Evolutionary conservation across 345 rosid species (phyloP).

Genomic region (Linum tenue): DNA sequence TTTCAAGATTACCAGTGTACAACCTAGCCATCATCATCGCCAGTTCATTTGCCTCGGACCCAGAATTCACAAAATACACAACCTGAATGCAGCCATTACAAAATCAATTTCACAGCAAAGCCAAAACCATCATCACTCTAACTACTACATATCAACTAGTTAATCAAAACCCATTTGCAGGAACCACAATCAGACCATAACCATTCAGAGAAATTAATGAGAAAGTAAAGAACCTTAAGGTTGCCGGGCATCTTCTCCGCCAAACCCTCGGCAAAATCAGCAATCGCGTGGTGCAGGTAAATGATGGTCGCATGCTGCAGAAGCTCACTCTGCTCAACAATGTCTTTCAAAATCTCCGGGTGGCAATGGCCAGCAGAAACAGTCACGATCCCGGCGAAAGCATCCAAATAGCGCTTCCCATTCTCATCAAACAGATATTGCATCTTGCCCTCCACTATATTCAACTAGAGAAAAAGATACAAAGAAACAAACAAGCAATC

Average conservation of each 20-base stretch:
- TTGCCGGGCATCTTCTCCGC: conserved; percentile 90
- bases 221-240: conserved; percentile 44
- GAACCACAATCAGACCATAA: neutral
- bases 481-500: neutral
- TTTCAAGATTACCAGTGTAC: conserved; percentile 36
- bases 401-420: conserved; percentile 72
- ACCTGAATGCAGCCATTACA: conserved; percentile 37
- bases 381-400: conserved; percentile 85
- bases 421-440: conserved; percentile 82
- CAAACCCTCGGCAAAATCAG: conserved; percentile 83
- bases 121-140: too few species aligned
- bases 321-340: conserved; percentile 66
- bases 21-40: conserved; percentile 97
- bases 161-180: neutral
- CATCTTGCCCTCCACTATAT: conserved; percentile 97
- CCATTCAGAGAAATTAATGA: neutral
- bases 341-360: conserved; percentile 62
- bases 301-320: conserved; percentile 89
- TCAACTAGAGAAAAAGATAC: conserved; percentile 29
- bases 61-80: conserved; percentile 89
- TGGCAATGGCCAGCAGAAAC: conserved; percentile 97
- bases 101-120: neutral
- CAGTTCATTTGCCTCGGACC: conserved; percentile 86
- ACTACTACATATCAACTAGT: neutral
- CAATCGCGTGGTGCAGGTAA: conserved; percentile 74